phyloP scores from a whole-genome alignment of 139 green algal genomes.

The Chara braunii region DNA sequence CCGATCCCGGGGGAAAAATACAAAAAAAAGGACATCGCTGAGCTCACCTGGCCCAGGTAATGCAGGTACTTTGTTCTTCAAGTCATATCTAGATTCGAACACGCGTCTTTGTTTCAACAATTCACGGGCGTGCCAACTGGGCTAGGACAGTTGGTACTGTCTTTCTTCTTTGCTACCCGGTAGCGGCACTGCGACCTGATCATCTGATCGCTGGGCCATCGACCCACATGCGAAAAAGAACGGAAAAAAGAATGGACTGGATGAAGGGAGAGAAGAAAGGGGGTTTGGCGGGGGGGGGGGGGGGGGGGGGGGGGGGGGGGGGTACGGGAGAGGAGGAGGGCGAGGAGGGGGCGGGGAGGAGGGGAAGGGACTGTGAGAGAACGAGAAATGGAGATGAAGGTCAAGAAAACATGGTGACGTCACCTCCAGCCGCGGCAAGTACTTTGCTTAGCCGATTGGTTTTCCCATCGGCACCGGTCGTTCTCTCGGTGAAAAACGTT shows the following conservation, averaged over 20 bases:
- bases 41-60: too few relatives aligned
- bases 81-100: too few relatives aligned
- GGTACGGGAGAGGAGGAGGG: background rate
- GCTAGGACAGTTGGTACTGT: too few relatives aligned
- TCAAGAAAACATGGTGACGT: background rate
- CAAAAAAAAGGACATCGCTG: too few relatives aligned
- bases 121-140: too few relatives aligned
- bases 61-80: too few relatives aligned
- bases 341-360: background rate
- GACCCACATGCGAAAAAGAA: background rate
- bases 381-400: background rate
- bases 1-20: too few relatives aligned
- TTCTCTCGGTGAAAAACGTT: constrained; percentile 23
- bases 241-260: background rate
- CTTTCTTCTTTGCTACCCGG: too few relatives aligned
- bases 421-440: constrained; percentile 20
- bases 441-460: constrained; percentile 23
- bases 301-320: background rate
- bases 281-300: background rate
- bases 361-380: background rate
- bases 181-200: too few relatives aligned
- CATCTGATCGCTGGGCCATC: too few relatives aligned
- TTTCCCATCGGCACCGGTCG: background rate
- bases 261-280: background rate
- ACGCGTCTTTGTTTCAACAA: too few relatives aligned